phyloP scores from a whole-genome alignment of 805 yeast genomes.

The Pichia manshurica region DNA sequence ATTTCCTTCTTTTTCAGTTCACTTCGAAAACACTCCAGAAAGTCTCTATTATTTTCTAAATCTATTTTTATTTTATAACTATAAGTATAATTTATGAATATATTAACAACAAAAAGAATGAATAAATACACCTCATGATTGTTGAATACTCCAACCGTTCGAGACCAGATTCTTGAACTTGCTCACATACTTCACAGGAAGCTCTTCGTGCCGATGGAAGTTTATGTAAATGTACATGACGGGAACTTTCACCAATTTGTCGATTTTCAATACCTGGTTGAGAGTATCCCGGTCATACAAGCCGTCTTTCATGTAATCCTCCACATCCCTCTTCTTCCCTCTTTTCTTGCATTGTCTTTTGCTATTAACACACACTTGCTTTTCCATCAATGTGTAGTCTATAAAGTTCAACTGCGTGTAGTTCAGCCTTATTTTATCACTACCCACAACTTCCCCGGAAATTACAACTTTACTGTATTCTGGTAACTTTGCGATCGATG shows the following conservation, averaged over 20 bases:
- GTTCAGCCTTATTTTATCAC: not conserved
- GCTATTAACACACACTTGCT: not conserved
- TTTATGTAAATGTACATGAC: slow-evolving; percentile 24
- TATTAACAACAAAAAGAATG: slow-evolving; percentile 11
- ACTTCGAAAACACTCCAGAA: too few relatives aligned
- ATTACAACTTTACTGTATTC: slow-evolving; percentile 7
- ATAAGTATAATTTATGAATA: not conserved
- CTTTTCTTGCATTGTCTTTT: not conserved
- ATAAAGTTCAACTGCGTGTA: slow-evolving; percentile 24
- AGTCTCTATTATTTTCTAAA: not conserved
- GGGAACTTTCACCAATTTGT: slow-evolving; percentile 17
- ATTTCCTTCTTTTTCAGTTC: too few relatives aligned
- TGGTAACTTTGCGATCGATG: slow-evolving; percentile 14
- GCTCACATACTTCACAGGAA: slow-evolving; percentile 3
- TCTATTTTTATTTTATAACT: not conserved
- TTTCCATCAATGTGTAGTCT: slow-evolving; percentile 15
- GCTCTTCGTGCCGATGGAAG: slow-evolving; percentile 9
- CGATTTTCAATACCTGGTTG: slow-evolving; percentile 11
- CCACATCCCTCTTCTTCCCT: not conserved
- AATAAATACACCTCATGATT: not conserved
- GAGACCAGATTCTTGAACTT: slow-evolving; percentile 11
- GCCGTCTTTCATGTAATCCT: not conserved
- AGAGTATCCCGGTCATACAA: not conserved
- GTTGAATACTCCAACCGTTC: slow-evolving; percentile 19
- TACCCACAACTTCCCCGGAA: slow-evolving; percentile 1